Evolutionary conservation across 1,284 basidiomycete genomes (phyloP), one percentile per base, ranked within the genome.

Genomic region (Pholiota adiposa): DNA sequence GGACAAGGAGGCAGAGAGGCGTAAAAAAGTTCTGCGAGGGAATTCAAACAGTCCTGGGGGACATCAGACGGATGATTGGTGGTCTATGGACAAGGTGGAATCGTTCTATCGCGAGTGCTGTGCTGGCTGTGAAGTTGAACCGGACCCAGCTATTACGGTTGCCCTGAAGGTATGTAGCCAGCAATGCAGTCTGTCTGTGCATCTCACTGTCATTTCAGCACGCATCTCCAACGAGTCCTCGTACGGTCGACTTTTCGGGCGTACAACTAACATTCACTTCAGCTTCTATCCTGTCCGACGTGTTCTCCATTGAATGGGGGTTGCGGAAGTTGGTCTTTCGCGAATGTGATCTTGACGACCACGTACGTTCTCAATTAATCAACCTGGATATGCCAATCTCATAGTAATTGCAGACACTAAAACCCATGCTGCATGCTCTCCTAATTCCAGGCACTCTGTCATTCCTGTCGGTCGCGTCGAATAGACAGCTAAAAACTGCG

Each of bases 291-390:
- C 79, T 98, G 21, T 91, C 95, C 0, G 96, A 97, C 73, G 86
- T 97, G 11, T 87, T 97, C 61, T 87, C 87, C 6, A 89, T 96
- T 61, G 93, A 96, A 72, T 97, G 94, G 90, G 94, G 93, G 0
- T 78, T 97, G 19, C 81, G 88, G 36, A 94, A 93, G 66, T 75
- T 96, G 23, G 87, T 90, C 0, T 83, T 96, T 59, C 87, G 92
- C 57, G 88, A 94, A 75, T 89, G 91, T 73, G 84, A 89, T 74
- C 73, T 97, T 44, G 89, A 92, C 60, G 93, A 97, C 54, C 81
- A 85, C 59, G 93, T 93, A 66, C 62, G 85, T 75, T 25, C 16
- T 56, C 62, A 16, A n/a, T 56, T 36, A 58, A 31, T 49, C 11
- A 50, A 54, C 51, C 33, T 40, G 21, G 14, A 12, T 21, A 48